Percentiles rank a stretch among this genome's conserved stretches.
phyloP scores from a whole-genome alignment of 805 yeast genomes.

The Pichia eremophila region DNA sequence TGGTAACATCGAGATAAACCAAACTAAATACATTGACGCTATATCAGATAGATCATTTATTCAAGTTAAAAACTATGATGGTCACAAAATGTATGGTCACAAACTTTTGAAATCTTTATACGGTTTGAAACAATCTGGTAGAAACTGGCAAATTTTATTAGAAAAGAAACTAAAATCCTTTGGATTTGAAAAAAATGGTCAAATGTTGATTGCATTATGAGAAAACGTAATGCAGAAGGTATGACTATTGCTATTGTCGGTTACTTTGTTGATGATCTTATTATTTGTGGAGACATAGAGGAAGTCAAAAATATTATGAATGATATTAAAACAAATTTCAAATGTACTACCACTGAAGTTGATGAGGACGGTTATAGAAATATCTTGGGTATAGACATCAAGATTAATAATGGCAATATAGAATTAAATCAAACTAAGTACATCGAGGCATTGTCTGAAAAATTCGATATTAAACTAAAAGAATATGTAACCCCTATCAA shows the following conservation, averaged over 20 bases:
- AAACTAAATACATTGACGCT: too few species aligned
- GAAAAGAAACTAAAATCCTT: background rate
- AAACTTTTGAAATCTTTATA: background rate
- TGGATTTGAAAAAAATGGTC: background rate
- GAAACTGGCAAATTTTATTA: background rate
- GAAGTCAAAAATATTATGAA: background rate
- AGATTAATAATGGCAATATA: background rate
- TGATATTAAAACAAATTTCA: background rate
- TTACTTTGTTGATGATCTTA: background rate
- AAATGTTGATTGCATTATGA: background rate
- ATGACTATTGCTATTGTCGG: background rate
- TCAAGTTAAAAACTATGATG: background rate
- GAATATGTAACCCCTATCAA: background rate
- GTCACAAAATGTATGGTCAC: background rate
- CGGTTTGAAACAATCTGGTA: background rate
- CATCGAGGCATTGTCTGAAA: background rate
- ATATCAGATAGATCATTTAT: too few species aligned
- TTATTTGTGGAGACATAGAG: background rate
- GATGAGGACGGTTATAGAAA: background rate
- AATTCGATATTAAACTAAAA: background rate
- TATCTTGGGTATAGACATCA: background rate
- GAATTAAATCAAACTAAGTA: background rate
- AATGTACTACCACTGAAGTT: background rate
- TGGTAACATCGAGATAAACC: too few species aligned
- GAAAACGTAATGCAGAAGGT: background rate